A percentile compares a stretch with the other conserved stretches of the same genome.
Evolutionary conservation across 2,329 filamentous ascomycete genomes (phyloP).

Genomic region (Sordariomycetes sp.): DNA sequence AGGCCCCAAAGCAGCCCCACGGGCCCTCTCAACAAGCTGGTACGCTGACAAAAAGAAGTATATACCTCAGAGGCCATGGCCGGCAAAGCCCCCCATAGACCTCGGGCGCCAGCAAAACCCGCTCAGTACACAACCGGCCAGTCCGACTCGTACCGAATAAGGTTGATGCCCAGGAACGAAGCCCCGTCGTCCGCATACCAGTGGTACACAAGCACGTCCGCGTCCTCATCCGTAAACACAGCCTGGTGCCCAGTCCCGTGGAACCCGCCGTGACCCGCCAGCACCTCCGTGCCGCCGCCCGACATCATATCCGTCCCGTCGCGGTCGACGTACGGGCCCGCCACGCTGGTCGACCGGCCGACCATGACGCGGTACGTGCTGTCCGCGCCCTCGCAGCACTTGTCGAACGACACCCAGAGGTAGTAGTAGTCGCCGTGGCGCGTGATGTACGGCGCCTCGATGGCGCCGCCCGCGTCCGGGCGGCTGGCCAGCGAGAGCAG

Average conservation of each 20-base stretch:
- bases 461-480: conserved; percentile 10
- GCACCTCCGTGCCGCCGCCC: conserved; percentile 18
- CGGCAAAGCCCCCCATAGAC: too few relatives aligned
- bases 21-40: too few relatives aligned
- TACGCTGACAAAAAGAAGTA: too few relatives aligned
- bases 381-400: conserved; percentile 16
- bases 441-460: conserved; percentile 19
- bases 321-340: conserved; percentile 16
- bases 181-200: conserved; percentile 15
- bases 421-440: conserved; percentile 18
- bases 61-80: too few relatives aligned
- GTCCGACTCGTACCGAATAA: conserved; percentile 15
- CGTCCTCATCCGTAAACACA: conserved; percentile 19
- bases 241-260: conserved; percentile 20
- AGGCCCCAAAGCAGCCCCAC: too few relatives aligned
- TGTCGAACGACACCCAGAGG: conserved; percentile 20
- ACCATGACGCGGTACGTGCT: conserved; percentile 21
- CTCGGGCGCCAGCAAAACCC: neutral
- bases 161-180: conserved; percentile 18
- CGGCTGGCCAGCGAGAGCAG: conserved; percentile 16
- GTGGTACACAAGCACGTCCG: conserved; percentile 19
- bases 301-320: conserved; percentile 14
- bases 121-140: conserved; percentile 19
- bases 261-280: conserved; percentile 16
- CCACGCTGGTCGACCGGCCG: conserved; percentile 17